Conservation (phyloP, 495 filamentous ascomycete species). For the Trichoderma reesei region DNA sequence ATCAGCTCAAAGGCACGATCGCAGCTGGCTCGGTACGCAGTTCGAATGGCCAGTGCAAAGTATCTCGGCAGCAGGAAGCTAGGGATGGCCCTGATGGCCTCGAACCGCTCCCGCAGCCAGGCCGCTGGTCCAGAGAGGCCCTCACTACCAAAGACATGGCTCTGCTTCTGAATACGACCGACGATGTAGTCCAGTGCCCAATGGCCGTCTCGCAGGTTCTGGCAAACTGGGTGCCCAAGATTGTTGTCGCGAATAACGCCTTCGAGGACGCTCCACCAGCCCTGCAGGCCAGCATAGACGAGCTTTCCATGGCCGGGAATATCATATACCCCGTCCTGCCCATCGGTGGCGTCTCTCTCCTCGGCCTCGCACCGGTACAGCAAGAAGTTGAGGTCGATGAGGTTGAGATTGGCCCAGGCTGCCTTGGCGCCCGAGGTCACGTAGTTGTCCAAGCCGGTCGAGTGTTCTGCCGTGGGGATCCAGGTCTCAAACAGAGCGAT, state of each 20-base stretch:
- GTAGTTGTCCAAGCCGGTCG: conserved; percentile 68
- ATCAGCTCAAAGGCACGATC: conserved; percentile 70
- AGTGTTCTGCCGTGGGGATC: conserved; percentile 76
- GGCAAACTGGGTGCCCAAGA: conserved; percentile 84
- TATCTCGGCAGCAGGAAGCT: conserved; percentile 87
- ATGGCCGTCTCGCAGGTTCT: conserved; percentile 81
- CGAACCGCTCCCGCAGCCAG: conserved; percentile 79
- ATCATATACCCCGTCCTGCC: conserved; percentile 75
- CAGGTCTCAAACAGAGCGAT: conserved; percentile 94
- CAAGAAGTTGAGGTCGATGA: conserved; percentile 84
- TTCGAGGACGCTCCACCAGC: conserved; percentile 93
- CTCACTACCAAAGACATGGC: conserved; percentile 48
- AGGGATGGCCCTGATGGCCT: conserved; percentile 72
- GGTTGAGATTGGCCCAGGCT: conserved; percentile 61
- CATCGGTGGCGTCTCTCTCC: conserved; percentile 70
- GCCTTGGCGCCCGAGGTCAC: conserved; percentile 72
- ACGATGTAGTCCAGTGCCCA: conserved; percentile 93
- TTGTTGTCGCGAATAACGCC: conserved; percentile 81
- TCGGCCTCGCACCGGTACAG: conserved; percentile 90
- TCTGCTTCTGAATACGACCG: conserved; percentile 63
- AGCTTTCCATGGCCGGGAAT: conserved; percentile 76
- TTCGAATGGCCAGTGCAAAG: conserved; percentile 80
- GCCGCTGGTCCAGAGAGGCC: conserved; percentile 51
- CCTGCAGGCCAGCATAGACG: conserved; percentile 93
- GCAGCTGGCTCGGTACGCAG: conserved; percentile 74